Evolutionary conservation across 2,329 filamentous ascomycete species (phyloP).

Genomic region (Nannizziopsis arthrosporioides): DNA sequence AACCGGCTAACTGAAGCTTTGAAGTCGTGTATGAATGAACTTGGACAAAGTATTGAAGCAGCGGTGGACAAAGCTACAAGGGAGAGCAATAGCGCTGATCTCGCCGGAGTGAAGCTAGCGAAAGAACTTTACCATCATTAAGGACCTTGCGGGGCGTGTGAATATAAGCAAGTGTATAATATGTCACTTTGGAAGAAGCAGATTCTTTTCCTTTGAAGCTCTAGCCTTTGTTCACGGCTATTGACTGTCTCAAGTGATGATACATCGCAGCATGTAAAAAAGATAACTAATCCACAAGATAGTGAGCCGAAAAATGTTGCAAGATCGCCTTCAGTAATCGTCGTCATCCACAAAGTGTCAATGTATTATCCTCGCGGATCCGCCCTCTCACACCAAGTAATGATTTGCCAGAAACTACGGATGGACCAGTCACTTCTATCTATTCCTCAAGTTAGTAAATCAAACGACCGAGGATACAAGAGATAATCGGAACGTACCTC

Average conservation of each 20-base stretch:
- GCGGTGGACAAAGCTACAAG: conserved; percentile 10
- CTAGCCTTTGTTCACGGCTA: neutral
- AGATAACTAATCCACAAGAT: neutral
- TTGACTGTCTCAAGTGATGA: neutral
- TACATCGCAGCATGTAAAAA: neutral
- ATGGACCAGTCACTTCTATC: conserved; percentile 61
- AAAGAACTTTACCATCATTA: conserved; percentile 11
- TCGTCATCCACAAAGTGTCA: conserved; percentile 40
- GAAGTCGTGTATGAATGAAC: conserved; percentile 25
- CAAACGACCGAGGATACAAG: neutral
- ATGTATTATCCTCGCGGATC: conserved; percentile 60
- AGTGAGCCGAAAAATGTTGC: neutral
- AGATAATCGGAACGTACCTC: conserved; percentile 45
- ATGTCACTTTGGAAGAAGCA: neutral
- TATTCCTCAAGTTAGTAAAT: conserved; percentile 27
- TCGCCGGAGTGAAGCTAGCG: conserved; percentile 1
- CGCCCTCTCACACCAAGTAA: conserved; percentile 52
- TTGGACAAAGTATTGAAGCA: conserved; percentile 46
- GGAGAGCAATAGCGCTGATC: neutral
- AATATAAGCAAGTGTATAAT: conserved; percentile 1
- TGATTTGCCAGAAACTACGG: conserved; percentile 57
- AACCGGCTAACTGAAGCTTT: conserved; percentile 19
- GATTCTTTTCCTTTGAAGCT: neutral
- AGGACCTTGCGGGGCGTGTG: neutral
- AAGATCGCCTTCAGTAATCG: neutral